These are phyloP conservation scores for Aspergillus ochraceoroseus DNA, from an alignment of 2,329 filamentous ascomycete species.

Conservation along the genomic window DNA sequence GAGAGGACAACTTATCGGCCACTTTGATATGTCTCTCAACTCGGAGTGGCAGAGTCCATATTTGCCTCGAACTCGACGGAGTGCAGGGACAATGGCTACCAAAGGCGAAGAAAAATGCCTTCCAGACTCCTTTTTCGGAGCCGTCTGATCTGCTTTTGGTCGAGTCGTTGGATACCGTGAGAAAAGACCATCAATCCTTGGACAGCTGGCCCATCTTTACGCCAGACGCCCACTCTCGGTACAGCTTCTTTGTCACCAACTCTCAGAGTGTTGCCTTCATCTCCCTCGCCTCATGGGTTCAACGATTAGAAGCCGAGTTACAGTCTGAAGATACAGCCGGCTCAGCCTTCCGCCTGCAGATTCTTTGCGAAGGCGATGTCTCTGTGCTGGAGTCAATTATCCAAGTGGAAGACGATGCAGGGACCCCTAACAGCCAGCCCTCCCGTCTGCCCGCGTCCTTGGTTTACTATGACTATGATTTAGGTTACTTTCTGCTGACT, in stretches of 20 bases:
- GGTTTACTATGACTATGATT: conserved; percentile 53
- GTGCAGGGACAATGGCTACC: conserved; percentile 62
- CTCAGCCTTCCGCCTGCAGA: conserved; percentile 52
- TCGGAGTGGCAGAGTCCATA: conserved; percentile 51
- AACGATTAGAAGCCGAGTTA: conserved; percentile 54
- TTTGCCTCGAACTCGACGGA: conserved; percentile 58
- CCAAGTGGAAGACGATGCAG: conserved; percentile 32
- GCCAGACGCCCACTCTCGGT: conserved; percentile 51
- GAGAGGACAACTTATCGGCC: conserved; percentile 51
- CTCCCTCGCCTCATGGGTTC: conserved; percentile 54
- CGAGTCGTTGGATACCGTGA: conserved; percentile 44
- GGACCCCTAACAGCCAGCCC: conserved; percentile 19
- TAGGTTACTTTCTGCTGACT: conserved; percentile 56
- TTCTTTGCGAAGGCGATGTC: conserved; percentile 51
- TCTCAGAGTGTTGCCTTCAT: conserved; percentile 51
- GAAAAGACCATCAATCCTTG: conserved; percentile 21
- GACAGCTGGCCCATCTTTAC: conserved; percentile 53
- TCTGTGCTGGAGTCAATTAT: conserved; percentile 49
- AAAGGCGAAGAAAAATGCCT: conserved; percentile 39
- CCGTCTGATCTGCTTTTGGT: conserved; percentile 43
- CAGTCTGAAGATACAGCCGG: conserved; percentile 49
- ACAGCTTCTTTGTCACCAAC: conserved; percentile 57
- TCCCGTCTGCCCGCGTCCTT: conserved; percentile 46
- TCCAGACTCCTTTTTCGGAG: conserved; percentile 40
- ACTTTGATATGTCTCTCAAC: conserved; percentile 57